Conservation (phyloP, 2,329 filamentous ascomycete species). For the Pyrenophora graminea region DNA sequence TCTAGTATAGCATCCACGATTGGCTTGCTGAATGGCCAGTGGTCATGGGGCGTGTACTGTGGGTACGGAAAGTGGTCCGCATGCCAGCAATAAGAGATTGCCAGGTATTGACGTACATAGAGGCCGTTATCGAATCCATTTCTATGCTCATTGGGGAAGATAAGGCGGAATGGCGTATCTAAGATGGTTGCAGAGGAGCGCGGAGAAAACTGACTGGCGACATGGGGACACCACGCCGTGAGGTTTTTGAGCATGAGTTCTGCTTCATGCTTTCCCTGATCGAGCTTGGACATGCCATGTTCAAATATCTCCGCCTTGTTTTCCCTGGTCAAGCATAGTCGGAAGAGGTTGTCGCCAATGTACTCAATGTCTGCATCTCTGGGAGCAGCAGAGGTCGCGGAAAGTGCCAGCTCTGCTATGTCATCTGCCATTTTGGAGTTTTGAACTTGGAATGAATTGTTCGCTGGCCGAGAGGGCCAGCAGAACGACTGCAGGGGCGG, state of each 20-base stretch:
- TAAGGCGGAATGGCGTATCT: constrained; percentile 20
- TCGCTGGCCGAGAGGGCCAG: neutral
- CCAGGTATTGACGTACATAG: constrained; percentile 21
- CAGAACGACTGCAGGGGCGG: neutral
- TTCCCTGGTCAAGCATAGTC: constrained; percentile 6
- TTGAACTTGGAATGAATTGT: neutral
- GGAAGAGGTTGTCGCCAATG: constrained; percentile 13
- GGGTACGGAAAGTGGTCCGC: constrained; percentile 11
- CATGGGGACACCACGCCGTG: constrained; percentile 9
- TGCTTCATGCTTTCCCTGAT: constrained; percentile 6
- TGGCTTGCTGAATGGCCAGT: constrained; percentile 21
- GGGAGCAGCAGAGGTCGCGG: neutral
- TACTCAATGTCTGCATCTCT: constrained; percentile 4
- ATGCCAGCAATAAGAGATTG: constrained; percentile 25
- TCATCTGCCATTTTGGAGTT: too few species aligned
- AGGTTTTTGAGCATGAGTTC: constrained; percentile 10
- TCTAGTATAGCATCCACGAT: constrained; percentile 22
- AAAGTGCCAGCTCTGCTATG: neutral
- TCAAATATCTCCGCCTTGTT: constrained; percentile 20
- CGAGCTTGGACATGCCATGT: constrained; percentile 10
- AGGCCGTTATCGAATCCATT: constrained; percentile 14
- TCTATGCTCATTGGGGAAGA: constrained; percentile 11
- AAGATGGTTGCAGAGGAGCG: constrained; percentile 15
- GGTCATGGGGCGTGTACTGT: constrained; percentile 11
- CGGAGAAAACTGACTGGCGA: constrained; percentile 3